Base-by-base conservation (phyloP, 106 monocot genomes). In the Dioscorea zingiberensis region DNA sequence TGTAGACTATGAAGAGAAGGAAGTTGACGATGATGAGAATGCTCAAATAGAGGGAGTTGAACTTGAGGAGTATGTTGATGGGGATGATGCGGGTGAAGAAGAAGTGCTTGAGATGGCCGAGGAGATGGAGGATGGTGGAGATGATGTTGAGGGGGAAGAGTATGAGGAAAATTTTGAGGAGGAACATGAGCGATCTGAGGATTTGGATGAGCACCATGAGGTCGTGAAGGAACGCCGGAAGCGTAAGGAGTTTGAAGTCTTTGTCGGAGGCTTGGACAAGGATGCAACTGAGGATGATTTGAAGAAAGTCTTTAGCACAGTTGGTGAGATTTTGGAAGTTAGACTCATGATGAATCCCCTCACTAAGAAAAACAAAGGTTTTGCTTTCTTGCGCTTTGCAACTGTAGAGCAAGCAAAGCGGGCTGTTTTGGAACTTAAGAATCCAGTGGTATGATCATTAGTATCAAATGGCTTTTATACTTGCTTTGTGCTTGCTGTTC, bases 241-340 rank as follows among this genome's bases (percentile, higher is more conserved):
- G 51, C 68, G 91, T 16, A 97, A 92, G 74, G 95, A 97, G 46
- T 97, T 85, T 88, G 95, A 88, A 77, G 81, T 97, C 0, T 97
- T 97, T 88, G 95, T 97, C 68, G 91, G 95, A 30, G 95, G 95
- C 15, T 78, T 97, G 45, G 91, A 91, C 69, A 88, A 84, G 67
- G 83, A 83, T 81, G 91, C 91, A 6, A 86, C 85, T 44, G 88
- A 86, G 83, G 83, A 78, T 44, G 92, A 97, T 68, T 78, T 97
- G 23, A 78, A 64, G 65, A 86, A 92, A 46, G 91, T 92, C 16
- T 97, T 92, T 70, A 69, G 74, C 65, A 69, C 70, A 73, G 83
- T 81, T 54, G 95, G 95, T 73, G 88, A 92, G 58, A 70, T 97
- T 25, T 79, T 72, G 64, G 88, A 91, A 69, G 71, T 97, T 11